Percentiles rank a stretch among this genome's conserved stretches.
phyloP scores from a whole-genome alignment of 208 protist species.

The Trypanosoma mega region DNA sequence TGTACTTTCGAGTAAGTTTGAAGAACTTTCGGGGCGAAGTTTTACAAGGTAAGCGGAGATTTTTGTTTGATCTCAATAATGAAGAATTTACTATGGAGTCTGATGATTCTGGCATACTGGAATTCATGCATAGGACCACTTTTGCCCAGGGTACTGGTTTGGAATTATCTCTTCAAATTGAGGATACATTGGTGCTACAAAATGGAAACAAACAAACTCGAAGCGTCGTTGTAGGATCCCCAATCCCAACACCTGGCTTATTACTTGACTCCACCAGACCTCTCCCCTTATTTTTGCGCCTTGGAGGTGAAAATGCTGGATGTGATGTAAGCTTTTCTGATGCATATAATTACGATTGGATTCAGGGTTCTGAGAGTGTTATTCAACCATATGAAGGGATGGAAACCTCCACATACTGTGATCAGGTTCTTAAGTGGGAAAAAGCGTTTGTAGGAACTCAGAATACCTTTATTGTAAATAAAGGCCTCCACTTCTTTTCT shows the following conservation, averaged over 20 bases:
- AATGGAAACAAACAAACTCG: neutral
- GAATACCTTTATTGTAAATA: conserved; percentile 2
- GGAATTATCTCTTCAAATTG: neutral
- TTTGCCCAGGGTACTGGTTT: neutral
- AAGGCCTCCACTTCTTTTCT: conserved; percentile 7
- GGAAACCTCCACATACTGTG: neutral
- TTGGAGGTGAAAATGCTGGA: neutral
- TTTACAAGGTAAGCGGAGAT: neutral
- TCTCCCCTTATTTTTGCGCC: neutral
- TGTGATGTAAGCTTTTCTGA: too few species aligned
- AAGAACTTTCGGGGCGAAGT: conserved; percentile 11
- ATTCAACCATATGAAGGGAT: conserved; percentile 5
- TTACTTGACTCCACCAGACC: conserved; percentile 4
- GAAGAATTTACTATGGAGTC: neutral
- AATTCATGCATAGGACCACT: neutral
- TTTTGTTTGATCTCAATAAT: neutral
- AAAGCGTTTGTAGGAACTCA: neutral
- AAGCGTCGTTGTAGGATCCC: neutral
- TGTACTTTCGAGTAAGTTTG: conserved; percentile 6
- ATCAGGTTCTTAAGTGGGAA: too few species aligned
- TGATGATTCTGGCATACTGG: conserved; percentile 5
- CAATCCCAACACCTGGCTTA: conserved; percentile 4
- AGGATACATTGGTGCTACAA: neutral
- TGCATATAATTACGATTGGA: conserved; percentile 2
- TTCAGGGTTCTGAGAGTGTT: neutral